phyloP scores from a whole-genome alignment of 2,329 filamentous ascomycete genomes.

The Neofusicoccum kwambonambiense region DNA sequence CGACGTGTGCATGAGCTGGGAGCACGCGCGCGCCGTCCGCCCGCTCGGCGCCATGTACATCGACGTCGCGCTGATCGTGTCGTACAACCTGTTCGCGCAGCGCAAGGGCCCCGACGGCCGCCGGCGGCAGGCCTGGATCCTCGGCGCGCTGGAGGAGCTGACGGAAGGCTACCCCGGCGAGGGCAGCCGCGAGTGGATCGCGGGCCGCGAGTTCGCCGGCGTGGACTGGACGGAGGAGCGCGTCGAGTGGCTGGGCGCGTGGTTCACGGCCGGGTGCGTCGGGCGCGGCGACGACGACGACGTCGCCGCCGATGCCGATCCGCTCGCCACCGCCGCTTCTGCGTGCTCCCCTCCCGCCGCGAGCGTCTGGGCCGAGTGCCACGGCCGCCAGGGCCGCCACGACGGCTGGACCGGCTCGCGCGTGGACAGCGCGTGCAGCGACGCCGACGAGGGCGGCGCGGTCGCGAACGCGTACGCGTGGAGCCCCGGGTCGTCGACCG shows the following conservation, averaged over 20 bases:
- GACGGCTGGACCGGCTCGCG: not conserved
- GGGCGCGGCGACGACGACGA: not conserved
- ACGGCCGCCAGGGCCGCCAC: not conserved
- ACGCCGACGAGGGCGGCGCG: not conserved
- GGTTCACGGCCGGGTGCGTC: conserved; percentile 5
- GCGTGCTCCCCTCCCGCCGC: too few relatives aligned
- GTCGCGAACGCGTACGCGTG: not conserved
- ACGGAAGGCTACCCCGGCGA: not conserved
- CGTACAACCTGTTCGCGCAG: not conserved
- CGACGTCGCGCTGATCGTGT: conserved; percentile 16
- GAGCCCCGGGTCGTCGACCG: not conserved
- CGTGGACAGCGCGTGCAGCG: not conserved
- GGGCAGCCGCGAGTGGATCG: not conserved
- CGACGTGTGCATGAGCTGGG: conserved; percentile 6
- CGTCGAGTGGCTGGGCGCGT: conserved; percentile 3
- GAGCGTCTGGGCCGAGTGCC: too few relatives aligned
- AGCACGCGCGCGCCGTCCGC: not conserved
- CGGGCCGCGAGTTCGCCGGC: not conserved
- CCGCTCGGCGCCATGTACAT: conserved; percentile 16
- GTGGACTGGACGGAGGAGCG: not conserved
- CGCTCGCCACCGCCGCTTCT: too few relatives aligned
- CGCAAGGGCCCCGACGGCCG: not conserved
- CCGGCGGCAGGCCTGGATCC: not conserved
- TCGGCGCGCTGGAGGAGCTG: not conserved
- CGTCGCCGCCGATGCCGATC: too few relatives aligned